Evolutionary conservation across 139 green algal genomes (phyloP), one percentile per base, ranked within the genome.

Genomic region (Chlamydomonas sphaeroides): DNA sequence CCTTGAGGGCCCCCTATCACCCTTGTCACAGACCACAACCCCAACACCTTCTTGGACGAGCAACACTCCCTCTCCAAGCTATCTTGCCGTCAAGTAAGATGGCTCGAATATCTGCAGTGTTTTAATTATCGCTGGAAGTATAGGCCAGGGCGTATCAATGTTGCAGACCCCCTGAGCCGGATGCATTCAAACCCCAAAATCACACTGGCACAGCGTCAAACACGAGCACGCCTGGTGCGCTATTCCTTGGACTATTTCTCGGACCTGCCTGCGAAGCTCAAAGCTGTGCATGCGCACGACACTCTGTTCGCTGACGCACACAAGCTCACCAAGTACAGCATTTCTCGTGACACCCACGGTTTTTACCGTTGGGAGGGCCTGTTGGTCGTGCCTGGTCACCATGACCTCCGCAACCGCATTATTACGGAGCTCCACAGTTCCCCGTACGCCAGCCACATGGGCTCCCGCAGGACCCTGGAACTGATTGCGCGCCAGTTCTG

Each of bases 21-120:
- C 0, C 3, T 91, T 18, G 80, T 86, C 0, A 92, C 90, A 30
- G 90, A 93, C 33, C 88, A 92, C 33, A 49, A 86, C 11, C 63
- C 86, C 26, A 56, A 89, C 1, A 78, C 42, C 0, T 74, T 85
- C 63, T 57, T 93, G 56, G 39, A 70, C 3, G 88, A 80, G 1
- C 77, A 87, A n/a, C 35, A 49, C 0, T 28, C 21, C 21, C 23
- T 68, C 0, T 21, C 25, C 11, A 21, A 33, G 18, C 62, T 88
- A 0, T 74, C 62, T 17, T 32, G 26, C n/a, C n/a, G 63, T 3
- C 42, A 78, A 59, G 67, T 78, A 14, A 67, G 83, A 15, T 91
- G 86, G 84, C 38, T 80, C 6, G 72, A 88, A 36, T 67, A 69
- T 20, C 36, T 81, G 14, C 42, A 53, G 3, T 17, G 42, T 2